These are phyloP conservation scores for Tolypocladium tropicale DNA, from an alignment of 2,329 filamentous ascomycete genomes.

Conservation along the genomic window DNA sequence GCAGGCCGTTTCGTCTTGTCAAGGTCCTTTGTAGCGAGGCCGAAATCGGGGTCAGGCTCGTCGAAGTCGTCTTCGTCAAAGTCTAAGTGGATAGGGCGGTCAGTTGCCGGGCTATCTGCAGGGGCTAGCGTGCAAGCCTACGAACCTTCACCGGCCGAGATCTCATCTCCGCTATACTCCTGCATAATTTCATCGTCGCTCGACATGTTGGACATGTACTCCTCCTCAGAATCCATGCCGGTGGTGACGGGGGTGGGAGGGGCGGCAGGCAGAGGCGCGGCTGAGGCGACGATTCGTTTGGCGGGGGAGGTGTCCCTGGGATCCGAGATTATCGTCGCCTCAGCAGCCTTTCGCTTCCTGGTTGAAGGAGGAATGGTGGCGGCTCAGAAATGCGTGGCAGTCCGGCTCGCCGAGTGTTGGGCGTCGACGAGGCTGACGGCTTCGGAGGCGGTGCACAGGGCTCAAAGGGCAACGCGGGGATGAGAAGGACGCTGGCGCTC, in stretches of 20 bases:
- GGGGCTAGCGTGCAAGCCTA: background rate
- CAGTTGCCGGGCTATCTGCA: slow-evolving; percentile 2
- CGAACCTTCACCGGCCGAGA: slow-evolving; percentile 42
- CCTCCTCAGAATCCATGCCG: slow-evolving; percentile 91
- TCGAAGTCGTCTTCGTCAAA: slow-evolving; percentile 49
- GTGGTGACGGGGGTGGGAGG: slow-evolving; percentile 43
- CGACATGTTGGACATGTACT: slow-evolving; percentile 77
- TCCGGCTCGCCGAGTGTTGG: slow-evolving; percentile 1
- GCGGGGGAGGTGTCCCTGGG: slow-evolving; percentile 31
- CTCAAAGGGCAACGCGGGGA: background rate
- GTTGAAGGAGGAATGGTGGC: slow-evolving; percentile 50
- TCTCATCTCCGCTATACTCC: slow-evolving; percentile 68
- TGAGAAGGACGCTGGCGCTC: background rate
- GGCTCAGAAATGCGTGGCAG: slow-evolving; percentile 9
- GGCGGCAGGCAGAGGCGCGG: slow-evolving; percentile 30
- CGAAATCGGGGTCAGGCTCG: slow-evolving; percentile 44
- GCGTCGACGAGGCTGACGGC: slow-evolving; percentile 1
- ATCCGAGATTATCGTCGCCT: slow-evolving; percentile 46
- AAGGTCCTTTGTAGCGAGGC: slow-evolving; percentile 47
- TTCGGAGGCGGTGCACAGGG: background rate
- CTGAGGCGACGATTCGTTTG: slow-evolving; percentile 49
- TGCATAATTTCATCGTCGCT: slow-evolving; percentile 64
- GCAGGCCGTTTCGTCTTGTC: slow-evolving; percentile 61
- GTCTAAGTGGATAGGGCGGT: slow-evolving; percentile 26
- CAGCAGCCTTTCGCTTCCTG: slow-evolving; percentile 54